phyloP scores from a whole-genome alignment of 306 rosid genomes.

The Prunus persica region Prunus_persica_NCBIv2 NC_034016.1:12013501-12014000 shows the following conservation, averaged over 20 bases:
- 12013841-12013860: too few species aligned
- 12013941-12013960: neutral
- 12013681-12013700: conserved; percentile 93
- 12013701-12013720: conserved; percentile 70
- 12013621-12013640: neutral
- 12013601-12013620: neutral
- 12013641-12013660: neutral
- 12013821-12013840: neutral
- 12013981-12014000: neutral
- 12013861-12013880: too few species aligned
- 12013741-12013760: conserved; percentile 59
- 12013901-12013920: conserved; percentile 4
- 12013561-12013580: neutral
- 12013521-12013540: neutral
- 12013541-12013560: neutral
- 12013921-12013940: neutral
- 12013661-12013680: conserved; percentile 50
- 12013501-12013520: neutral
- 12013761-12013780: conserved; percentile 22
- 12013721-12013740: conserved; percentile 76
- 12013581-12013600: neutral
- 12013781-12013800: neutral
- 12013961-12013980: neutral
- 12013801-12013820: conserved; percentile 2
- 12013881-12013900: too few species aligned